Base-by-base conservation (phyloP, 495 filamentous ascomycete genomes). In the Pseudoneurospora amorphoporcata region DNA sequence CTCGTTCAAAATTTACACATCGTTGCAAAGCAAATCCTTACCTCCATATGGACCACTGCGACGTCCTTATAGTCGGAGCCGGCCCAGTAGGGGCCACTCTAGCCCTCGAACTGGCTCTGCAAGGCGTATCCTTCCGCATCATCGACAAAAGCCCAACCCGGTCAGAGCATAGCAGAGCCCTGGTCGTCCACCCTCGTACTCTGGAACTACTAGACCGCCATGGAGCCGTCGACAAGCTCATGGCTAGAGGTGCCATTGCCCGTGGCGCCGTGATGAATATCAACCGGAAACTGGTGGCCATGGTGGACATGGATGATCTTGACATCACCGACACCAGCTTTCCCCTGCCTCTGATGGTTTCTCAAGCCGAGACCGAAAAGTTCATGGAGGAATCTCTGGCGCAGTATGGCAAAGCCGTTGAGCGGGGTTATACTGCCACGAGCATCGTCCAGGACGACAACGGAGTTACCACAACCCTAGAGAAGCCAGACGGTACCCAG, bases 141-240 rank as follows among this genome's bases (percentile, higher is more conserved):
- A 71, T 85, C 35, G 83, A 85, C 72, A 77, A 80, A 53, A 77
- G 73, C 39, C 73, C 77, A 9, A 73, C 70, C 12, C 81, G 83
- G 40, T 81, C 79, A 35, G 73, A 80, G 70, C 81, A 84, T 39
- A 83, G 82, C 70, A 79, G 82, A 4, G 84, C 85, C 58, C 76
- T 85, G 32, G 79, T 82, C 0, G 73, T 86, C 1, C 85, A 84
- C 53, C 79, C 84, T 42, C 79, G 84, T 8, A 83, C 82, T 1
- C 74, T 81, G 29, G 85, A 87, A 74, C 81, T 87, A 19, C 77
- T 86, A 14, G 81, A 82, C 70, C 83, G 84, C 17, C 79, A 85
- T 37, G 79, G 81, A 40, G 75, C 78, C 39, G 79, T 77, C 4
- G 74, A 81, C 65, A 70, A 73, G 29, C 72, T 83, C 19, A 68